Evolutionary conservation across 192 early-diverging fungal genomes (phyloP).

Genomic region (Jimgerdemannia flammicorona): DNA sequence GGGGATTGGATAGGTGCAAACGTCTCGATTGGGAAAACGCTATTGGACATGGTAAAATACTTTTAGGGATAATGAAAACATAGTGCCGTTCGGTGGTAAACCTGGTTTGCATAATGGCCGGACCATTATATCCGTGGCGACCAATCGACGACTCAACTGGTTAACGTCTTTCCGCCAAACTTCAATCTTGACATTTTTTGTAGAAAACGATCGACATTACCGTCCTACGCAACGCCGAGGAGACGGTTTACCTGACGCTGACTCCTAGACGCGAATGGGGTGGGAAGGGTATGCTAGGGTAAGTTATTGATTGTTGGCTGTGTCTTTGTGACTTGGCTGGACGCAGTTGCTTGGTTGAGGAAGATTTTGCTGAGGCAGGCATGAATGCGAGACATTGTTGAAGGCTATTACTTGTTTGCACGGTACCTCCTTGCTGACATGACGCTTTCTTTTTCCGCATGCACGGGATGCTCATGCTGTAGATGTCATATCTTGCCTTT

Average conservation of each 20-base stretch:
- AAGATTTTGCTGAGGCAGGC: too few species aligned
- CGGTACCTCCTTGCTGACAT: too few species aligned
- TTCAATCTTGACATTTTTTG: not conserved
- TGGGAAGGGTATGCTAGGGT: constrained; percentile 44
- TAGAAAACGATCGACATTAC: constrained; percentile 37
- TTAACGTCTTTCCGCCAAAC: too few species aligned
- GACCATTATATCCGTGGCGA: not conserved
- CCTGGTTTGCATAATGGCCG: too few species aligned
- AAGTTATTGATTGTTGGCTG: not conserved
- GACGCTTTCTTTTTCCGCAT: too few species aligned
- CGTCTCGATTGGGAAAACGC: too few species aligned
- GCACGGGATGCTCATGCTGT: not conserved
- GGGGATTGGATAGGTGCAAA: too few species aligned
- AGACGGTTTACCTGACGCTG: constrained; percentile 22
- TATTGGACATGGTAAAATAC: too few species aligned
- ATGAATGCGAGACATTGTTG: too few species aligned
- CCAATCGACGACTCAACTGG: not conserved
- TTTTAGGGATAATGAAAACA: not conserved
- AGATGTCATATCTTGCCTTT: not conserved
- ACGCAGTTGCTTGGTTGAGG: too few species aligned
- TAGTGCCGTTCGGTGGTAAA: not conserved
- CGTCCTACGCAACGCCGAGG: constrained; percentile 27
- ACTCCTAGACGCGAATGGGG: constrained; percentile 49
- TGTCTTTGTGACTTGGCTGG: not conserved
- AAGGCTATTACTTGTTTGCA: too few species aligned